Evolutionary conservation across 148 eudicot species (phyloP), one percentile per base, ranked within the genome.

Genomic region (Cornus kousa): DNA sequence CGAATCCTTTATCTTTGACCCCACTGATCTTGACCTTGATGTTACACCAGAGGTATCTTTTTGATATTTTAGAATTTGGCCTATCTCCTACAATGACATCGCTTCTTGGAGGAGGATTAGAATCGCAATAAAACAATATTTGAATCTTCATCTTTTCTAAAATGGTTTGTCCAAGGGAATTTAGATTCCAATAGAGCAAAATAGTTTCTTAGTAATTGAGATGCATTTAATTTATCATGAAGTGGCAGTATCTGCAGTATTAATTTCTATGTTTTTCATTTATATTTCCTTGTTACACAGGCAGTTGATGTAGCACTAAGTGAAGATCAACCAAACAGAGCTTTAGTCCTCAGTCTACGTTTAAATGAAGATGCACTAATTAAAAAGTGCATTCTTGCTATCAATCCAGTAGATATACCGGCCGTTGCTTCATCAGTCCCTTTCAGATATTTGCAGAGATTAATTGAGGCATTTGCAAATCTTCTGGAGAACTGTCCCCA

Each of bases 1-100:
- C 67, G 97, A 96, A 43, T 93, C 95, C 68, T 89, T 96, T 68
- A 92, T 92, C 74, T 96, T 96, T 80, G 99, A 96, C 83, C 99
- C 99, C 22, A 96, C 98, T 64, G 99, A 96, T 87, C 95, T 96
- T 78, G 99, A 96, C 71, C 84, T 96, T 11, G 95, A 96, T 83
- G 98, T 96, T 76, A 96, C 99, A 78, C 99, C 99, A 71, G 98
- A 93, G 97, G 99, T 62, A 5, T 62, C 24, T 17, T 57, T 12
- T 14, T 13, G 5, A 4, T 12, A 57, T 57, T 57, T 57, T 0
- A 57, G 20, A 57, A 57, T 9, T 57, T 5, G 3, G 37, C 37
- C 3, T 35, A 35, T 35, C 37, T 35, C 2, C 13, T 57, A 14
- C 20, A 57, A 17, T 57, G 5, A 1, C 20, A 12, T 12, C 13